These are phyloP conservation scores for Blastocystis sp. DNA, from an alignment of 352 stramenopile species.

Conservation along the genomic window DNA sequence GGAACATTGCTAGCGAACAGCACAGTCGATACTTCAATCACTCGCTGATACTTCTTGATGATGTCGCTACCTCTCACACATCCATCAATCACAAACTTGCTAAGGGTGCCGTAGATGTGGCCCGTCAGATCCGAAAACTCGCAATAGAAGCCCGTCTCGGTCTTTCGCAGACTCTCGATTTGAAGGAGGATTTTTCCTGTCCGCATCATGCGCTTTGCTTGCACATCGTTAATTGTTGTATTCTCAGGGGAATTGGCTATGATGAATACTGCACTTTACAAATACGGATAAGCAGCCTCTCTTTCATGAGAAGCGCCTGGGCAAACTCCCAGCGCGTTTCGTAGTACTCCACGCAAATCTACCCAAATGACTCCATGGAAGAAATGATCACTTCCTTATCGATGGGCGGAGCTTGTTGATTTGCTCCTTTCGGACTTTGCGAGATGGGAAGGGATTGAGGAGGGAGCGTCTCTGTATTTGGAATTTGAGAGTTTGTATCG, in stretches of 20 bases:
- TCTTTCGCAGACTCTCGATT: conserved; percentile 58
- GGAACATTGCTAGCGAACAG: conserved; percentile 38
- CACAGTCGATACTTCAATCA: conserved; percentile 28
- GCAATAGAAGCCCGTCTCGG: conserved; percentile 53
- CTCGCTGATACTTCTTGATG: conserved; percentile 28
- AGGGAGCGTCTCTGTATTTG: no score
- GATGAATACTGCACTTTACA: not conserved
- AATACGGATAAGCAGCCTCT: not conserved
- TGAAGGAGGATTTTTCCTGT: conserved; percentile 44
- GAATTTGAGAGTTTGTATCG: no score
- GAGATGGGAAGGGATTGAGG: no score
- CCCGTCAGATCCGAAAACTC: conserved; percentile 44
- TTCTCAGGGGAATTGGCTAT: not conserved
- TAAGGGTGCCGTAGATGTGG: conserved; percentile 57
- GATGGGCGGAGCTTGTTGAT: no score
- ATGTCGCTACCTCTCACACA: conserved; percentile 22
- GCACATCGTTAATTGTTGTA: conserved; percentile 35
- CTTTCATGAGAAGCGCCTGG: conserved; percentile 25
- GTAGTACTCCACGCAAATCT: conserved; percentile 5
- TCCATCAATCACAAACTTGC: not conserved
- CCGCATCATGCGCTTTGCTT: conserved; percentile 22
- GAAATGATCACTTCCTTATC: no score
- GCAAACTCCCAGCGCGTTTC: conserved; percentile 44
- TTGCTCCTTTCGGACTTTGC: no score
- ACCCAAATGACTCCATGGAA: not conserved